Evolutionary conservation across 768 basidiomycete species (phyloP).

Genomic region (Astraeus odoratus): DNA sequence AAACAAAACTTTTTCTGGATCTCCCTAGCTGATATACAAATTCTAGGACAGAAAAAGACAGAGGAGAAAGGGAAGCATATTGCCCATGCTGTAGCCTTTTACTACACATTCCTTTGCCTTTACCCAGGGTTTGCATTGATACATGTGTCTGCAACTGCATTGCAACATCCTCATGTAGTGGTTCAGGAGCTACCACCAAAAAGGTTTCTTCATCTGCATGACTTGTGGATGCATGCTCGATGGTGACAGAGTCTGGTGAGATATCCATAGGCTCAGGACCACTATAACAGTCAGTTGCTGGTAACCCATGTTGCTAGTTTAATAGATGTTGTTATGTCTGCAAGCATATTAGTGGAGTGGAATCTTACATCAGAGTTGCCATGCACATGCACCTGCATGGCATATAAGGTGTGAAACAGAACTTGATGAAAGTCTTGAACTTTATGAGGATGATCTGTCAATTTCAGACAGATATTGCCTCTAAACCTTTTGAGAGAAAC

Average conservation of each 20-base stretch:
- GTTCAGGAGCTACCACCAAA: too few species aligned
- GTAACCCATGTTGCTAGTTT: too few species aligned
- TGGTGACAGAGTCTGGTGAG: neutral
- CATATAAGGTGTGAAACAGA: constrained; percentile 20
- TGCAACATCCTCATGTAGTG: neutral
- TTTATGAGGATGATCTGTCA: constrained; percentile 11
- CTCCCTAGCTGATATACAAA: constrained; percentile 1
- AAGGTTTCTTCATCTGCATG: too few species aligned
- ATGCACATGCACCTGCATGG: constrained; percentile 11
- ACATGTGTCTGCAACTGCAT: neutral
- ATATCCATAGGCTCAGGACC: neutral
- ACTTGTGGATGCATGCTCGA: too few species aligned
- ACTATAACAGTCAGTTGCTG: neutral
- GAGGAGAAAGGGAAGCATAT: neutral
- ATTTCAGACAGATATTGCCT: constrained; percentile 1
- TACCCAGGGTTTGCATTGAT: neutral
- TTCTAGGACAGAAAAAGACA: neutral
- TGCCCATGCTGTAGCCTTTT: too few species aligned
- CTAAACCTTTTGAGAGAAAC: constrained; percentile 1
- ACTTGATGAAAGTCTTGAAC: constrained; percentile 19
- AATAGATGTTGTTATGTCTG: too few species aligned
- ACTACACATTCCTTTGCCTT: neutral
- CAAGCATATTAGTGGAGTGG: constrained; percentile 7
- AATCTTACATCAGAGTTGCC: constrained; percentile 2
- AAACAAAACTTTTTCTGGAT: neutral